Percentiles rank a stretch among this genome's conserved stretches.
Conservation (phyloP, 371 early-diverging fungal genomes). For the Mortierella sp. region DNA sequence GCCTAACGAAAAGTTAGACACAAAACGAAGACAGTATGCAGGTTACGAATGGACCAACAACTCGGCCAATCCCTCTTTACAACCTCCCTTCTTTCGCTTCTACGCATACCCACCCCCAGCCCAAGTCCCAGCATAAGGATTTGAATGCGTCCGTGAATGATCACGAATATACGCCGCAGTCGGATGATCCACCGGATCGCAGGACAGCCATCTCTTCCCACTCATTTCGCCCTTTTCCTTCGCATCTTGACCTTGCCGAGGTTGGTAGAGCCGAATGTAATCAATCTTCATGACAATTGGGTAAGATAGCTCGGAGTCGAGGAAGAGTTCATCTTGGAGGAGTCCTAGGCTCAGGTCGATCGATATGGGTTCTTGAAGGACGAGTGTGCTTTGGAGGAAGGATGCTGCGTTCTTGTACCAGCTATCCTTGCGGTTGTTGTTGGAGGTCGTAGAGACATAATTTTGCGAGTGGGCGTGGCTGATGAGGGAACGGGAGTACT, state of each 20-base stretch:
- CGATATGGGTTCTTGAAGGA: conserved; percentile 67
- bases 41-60: too few species aligned
- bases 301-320: conserved; percentile 35
- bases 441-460: neutral
- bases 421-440: neutral
- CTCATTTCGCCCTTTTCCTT: neutral
- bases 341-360: conserved; percentile 47
- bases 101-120: neutral
- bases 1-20: too few species aligned
- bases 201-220: neutral
- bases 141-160: neutral
- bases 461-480: neutral
- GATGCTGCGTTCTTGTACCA: neutral
- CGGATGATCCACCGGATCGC: neutral
- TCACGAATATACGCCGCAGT: neutral
- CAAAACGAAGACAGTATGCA: too few species aligned
- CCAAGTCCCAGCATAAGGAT: neutral
- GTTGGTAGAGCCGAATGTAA: conserved; percentile 69
- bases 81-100: neutral
- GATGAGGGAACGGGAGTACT: too few species aligned
- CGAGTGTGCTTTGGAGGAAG: neutral
- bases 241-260: neutral
- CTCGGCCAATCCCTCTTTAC: too few species aligned
- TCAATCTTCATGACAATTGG: conserved; percentile 66
- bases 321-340: conserved; percentile 32